These are phyloP conservation scores for Taiozyma onychis DNA, from an alignment of 1,139 yeast species.

Conservation along the genomic window DNA sequence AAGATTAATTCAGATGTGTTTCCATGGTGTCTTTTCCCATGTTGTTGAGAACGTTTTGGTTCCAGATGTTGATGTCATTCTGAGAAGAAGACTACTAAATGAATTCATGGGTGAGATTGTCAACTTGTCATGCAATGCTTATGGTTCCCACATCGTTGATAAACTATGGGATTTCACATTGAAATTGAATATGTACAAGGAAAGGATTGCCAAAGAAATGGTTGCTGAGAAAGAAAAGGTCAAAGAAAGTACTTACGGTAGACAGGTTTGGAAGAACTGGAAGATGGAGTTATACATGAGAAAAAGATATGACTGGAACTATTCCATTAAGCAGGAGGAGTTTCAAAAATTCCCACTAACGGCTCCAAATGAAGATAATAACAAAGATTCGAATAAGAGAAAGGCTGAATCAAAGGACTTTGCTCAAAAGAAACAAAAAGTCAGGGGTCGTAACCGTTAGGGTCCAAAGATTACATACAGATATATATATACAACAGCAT, in stretches of 20 bases:
- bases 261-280: constrained; percentile 96
- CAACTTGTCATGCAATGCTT: constrained; percentile 73
- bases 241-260: constrained; percentile 82
- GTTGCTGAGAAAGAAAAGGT: constrained; percentile 57
- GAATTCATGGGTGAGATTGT: constrained; percentile 49
- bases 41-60: constrained; percentile 62
- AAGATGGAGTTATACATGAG: constrained; percentile 69
- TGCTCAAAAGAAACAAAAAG: constrained; percentile 22
- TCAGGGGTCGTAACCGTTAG: constrained; percentile 28
- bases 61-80: constrained; percentile 47
- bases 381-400: constrained; percentile 3
- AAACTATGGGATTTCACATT: constrained; percentile 75
- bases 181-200: constrained; percentile 78
- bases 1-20: constrained; percentile 64
- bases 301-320: constrained; percentile 81
- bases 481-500: not conserved
- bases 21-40: constrained; percentile 86
- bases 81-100: constrained; percentile 67
- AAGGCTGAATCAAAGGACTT: constrained; percentile 1
- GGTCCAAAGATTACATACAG: not conserved
- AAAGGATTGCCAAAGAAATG: constrained; percentile 72
- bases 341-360: constrained; percentile 38
- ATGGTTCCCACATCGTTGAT: constrained; percentile 90
- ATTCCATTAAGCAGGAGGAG: constrained; percentile 65
- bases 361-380: not conserved